Evolutionary conservation across 805 yeast genomes (phyloP).

Genomic region (Suhomyces prunicola): DNA sequence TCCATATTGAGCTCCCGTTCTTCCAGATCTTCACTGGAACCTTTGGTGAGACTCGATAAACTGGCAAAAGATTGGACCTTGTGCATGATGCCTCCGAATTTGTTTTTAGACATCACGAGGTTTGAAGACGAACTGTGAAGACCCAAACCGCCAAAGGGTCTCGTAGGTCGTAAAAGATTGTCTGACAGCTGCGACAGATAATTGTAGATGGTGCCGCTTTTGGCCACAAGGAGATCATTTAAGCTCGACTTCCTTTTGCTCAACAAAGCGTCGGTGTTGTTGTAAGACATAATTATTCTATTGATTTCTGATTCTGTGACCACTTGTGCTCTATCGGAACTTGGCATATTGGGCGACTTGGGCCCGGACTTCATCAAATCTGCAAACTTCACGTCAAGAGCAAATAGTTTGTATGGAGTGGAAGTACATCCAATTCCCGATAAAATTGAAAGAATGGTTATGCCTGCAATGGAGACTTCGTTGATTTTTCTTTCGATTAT

Average conservation of each 20-base stretch:
- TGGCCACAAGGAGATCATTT: constrained; percentile 12
- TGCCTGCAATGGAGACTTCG: constrained; percentile 47
- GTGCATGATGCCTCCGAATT: constrained; percentile 30
- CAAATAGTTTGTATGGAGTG: constrained; percentile 35
- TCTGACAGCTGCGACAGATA: constrained; percentile 11
- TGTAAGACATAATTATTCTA: constrained; percentile 35
- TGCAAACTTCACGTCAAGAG: constrained; percentile 7
- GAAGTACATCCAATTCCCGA: constrained; percentile 53
- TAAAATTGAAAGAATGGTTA: constrained; percentile 46
- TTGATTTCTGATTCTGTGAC: constrained; percentile 30
- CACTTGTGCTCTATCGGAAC: not conserved
- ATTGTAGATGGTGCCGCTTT: constrained; percentile 28
- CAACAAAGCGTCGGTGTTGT: constrained; percentile 37
- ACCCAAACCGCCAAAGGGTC: not conserved
- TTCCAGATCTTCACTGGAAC: constrained; percentile 18
- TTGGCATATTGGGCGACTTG: constrained; percentile 8
- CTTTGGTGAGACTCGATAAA: constrained; percentile 16
- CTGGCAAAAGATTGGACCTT: constrained; percentile 42
- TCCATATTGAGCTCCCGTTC: constrained; percentile 38
- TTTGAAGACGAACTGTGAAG: not conserved
- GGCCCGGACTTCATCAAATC: constrained; percentile 6
- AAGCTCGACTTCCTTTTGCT: constrained; percentile 33
- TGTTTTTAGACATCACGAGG: constrained; percentile 10
- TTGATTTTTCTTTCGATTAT: constrained; percentile 43
- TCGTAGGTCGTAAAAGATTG: constrained; percentile 8